These are phyloP conservation scores for Tolypocladium sp. DNA, from an alignment of 2,329 filamentous ascomycete genomes.

Conservation along the genomic window DNA sequence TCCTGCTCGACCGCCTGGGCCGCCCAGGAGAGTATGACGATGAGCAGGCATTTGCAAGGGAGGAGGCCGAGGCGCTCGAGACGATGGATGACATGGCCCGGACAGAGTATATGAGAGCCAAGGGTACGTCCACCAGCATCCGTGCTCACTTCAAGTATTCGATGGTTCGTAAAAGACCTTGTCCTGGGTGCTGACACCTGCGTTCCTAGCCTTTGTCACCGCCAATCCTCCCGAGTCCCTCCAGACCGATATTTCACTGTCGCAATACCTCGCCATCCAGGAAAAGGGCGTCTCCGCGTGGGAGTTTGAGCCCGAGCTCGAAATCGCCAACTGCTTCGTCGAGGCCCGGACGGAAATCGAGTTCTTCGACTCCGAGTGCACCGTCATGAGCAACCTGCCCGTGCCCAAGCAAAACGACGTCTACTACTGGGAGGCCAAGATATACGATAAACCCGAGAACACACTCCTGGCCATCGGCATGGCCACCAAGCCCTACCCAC, in stretches of 20 bases:
- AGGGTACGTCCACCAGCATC: constrained; percentile 53
- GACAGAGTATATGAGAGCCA: constrained; percentile 86
- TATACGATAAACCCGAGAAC: constrained; percentile 91
- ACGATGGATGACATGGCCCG: constrained; percentile 89
- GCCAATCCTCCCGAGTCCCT: constrained; percentile 91
- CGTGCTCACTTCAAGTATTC: neutral
- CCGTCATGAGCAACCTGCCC: constrained; percentile 91
- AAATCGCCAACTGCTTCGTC: constrained; percentile 98
- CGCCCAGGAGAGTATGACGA: constrained; percentile 95
- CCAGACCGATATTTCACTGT: constrained; percentile 93
- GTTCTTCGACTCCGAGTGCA: constrained; percentile 97
- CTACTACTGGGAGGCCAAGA: constrained; percentile 99
- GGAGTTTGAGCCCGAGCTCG: constrained; percentile 98
- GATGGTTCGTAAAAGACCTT: neutral
- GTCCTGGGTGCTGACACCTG: neutral
- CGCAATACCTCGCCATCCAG: constrained; percentile 95
- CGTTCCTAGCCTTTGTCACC: constrained; percentile 70
- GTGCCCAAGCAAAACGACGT: constrained; percentile 99
- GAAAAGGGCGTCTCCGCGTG: constrained; percentile 99
- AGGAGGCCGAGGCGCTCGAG: constrained; percentile 92
- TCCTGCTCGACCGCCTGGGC: constrained; percentile 87
- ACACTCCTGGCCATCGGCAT: constrained; percentile 86
- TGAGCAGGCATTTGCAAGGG: constrained; percentile 85
- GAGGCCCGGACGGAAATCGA: constrained; percentile 95
- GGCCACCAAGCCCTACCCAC: constrained; percentile 91